Evolutionary conservation across 2,329 filamentous ascomycete genomes (phyloP).

Genomic region (Rhexocercosporidium sp.): DNA sequence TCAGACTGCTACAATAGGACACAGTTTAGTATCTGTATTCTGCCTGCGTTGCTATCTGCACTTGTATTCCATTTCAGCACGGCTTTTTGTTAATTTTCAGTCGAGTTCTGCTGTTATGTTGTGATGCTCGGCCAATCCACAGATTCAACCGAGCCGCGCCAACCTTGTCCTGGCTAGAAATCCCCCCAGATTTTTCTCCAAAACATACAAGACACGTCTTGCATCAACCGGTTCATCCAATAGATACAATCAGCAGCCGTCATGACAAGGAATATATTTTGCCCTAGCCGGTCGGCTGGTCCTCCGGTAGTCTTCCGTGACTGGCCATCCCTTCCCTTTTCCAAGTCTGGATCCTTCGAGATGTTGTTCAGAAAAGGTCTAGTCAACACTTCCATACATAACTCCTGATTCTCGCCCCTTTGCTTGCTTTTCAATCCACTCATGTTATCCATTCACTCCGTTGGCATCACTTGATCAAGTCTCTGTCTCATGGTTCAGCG

Average conservation of each 20-base stretch:
- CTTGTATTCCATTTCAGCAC: background rate
- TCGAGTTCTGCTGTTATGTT: background rate
- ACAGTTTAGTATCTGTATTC: background rate
- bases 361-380: background rate
- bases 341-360: background rate
- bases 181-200: conserved; percentile 10
- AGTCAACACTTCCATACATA: background rate
- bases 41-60: background rate
- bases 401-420: background rate
- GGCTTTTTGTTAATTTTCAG: background rate
- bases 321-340: conserved; percentile 3
- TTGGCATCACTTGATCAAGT: background rate
- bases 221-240: conserved; percentile 4
- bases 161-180: background rate
- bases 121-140: background rate
- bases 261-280: background rate
- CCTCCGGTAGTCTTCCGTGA: background rate
- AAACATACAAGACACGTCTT: conserved; percentile 3
- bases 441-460: background rate
- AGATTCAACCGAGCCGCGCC: conserved; percentile 10
- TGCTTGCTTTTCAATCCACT: background rate
- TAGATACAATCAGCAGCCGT: conserved; percentile 4
- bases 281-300: background rate
- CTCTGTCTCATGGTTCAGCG: too few species aligned
- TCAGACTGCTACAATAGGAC: background rate